These are phyloP conservation scores for Thalassiosira hispida DNA, from an alignment of 352 stramenopile genomes.

Conservation along the genomic window DNA sequence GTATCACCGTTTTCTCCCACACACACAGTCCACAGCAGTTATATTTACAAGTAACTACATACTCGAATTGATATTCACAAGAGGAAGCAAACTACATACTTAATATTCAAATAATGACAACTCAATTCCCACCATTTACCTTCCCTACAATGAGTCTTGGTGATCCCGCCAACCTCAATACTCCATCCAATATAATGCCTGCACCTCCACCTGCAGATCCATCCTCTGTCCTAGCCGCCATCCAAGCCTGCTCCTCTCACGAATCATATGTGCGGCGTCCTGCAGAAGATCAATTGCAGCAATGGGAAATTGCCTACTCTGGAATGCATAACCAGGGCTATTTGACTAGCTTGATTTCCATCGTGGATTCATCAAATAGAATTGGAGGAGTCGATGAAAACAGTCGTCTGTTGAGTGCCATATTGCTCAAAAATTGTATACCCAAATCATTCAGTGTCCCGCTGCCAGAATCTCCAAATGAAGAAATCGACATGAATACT, in stretches of 20 bases:
- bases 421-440: slow-evolving; percentile 45
- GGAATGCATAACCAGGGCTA: slow-evolving; percentile 2
- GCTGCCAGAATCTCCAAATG: background rate
- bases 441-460: slow-evolving; percentile 19
- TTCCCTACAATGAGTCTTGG: slow-evolving; percentile 24
- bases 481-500: background rate
- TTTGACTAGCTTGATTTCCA: slow-evolving; percentile 2
- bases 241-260: slow-evolving; percentile 23
- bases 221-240: slow-evolving; percentile 15
- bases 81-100: too few relatives aligned
- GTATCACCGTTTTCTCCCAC: too few relatives aligned
- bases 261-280: slow-evolving; percentile 9
- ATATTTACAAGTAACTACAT: too few relatives aligned
- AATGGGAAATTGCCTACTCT: slow-evolving; percentile 15
- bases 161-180: slow-evolving; percentile 9
- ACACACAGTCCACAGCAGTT: too few relatives aligned
- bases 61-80: too few relatives aligned
- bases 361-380: background rate
- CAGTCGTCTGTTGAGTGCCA: slow-evolving; percentile 12
- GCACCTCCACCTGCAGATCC: slow-evolving; percentile 6
- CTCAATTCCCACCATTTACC: slow-evolving; percentile 17
- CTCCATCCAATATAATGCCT: background rate
- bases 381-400: slow-evolving; percentile 10
- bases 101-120: too few relatives aligned
- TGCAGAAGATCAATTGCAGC: slow-evolving; percentile 21